phyloP scores from a whole-genome alignment of 2,329 filamentous ascomycete species.

The Aspergillus phoenicis region DNA sequence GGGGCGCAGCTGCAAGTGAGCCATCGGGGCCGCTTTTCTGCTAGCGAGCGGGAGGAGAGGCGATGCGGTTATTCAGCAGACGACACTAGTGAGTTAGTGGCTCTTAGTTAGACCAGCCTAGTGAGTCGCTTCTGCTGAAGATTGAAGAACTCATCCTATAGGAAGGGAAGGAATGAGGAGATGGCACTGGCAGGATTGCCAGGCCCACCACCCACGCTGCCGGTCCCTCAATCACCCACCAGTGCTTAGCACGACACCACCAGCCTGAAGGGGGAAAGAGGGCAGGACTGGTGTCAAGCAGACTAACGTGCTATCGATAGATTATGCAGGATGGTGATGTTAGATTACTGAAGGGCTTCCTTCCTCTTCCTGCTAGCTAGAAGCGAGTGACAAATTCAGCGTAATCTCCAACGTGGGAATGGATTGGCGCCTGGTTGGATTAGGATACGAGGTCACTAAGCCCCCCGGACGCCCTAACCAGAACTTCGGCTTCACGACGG shows the following conservation, averaged over 20 bases:
- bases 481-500: neutral
- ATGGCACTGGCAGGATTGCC: no score
- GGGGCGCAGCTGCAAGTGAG: neutral
- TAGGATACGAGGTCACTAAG: neutral
- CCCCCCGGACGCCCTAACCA: neutral
- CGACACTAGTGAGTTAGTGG: neutral
- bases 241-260: no score
- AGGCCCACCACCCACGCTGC: no score
- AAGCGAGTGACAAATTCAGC: neutral
- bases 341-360: neutral
- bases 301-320: no score
- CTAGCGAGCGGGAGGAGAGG: neutral
- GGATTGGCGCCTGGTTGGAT: neutral
- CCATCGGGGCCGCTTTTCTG: neutral
- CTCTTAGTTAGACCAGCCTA: neutral
- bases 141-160: neutral
- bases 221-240: no score
- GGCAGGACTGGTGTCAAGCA: no score
- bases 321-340: no score
- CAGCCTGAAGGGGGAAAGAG: no score
- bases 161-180: no score
- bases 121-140: neutral
- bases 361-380: neutral
- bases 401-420: neutral
- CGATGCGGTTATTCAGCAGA: neutral